phyloP scores from a whole-genome alignment of 1,284 basidiomycete species.

The Takashimella tepidaria region DNA sequence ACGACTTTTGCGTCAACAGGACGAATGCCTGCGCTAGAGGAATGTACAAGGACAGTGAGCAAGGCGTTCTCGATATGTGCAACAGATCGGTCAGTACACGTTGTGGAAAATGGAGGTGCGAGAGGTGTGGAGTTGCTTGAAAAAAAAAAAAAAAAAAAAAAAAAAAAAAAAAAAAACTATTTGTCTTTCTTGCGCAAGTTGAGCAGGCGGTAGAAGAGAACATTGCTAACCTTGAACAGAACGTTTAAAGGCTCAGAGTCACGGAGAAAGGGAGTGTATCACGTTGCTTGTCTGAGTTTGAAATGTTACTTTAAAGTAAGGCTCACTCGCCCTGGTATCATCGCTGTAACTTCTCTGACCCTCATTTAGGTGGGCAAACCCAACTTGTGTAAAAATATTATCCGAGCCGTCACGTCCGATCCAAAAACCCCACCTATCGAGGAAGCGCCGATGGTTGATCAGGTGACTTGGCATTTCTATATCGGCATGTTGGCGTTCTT shows the following conservation, averaged over 20 bases:
- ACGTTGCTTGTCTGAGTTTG: conserved; percentile 83
- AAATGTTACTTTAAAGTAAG: conserved; percentile 90
- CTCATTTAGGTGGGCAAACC: conserved; percentile 71
- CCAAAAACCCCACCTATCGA: conserved; percentile 73
- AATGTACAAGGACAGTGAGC: conserved; percentile 81
- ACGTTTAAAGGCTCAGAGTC: conserved; percentile 65
- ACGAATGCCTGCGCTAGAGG: conserved; percentile 70
- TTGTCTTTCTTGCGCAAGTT: too few species aligned
- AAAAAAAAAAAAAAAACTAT: too few species aligned
- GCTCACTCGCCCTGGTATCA: not conserved
- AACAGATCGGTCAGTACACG: conserved; percentile 65
- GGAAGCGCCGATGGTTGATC: conserved; percentile 75
- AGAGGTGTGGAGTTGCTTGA: too few species aligned
- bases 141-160: too few species aligned
- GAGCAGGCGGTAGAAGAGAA: too few species aligned
- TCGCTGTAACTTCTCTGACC: conserved; percentile 3
- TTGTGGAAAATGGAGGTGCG: too few species aligned
- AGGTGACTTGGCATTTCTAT: conserved; percentile 89
- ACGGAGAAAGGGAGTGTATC: conserved; percentile 91
- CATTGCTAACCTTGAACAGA: too few species aligned
- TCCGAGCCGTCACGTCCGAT: conserved; percentile 81
- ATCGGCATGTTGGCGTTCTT: conserved; percentile 89
- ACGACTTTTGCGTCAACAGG: conserved; percentile 46
- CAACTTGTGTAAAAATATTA: conserved; percentile 83
- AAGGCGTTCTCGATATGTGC: conserved; percentile 90